Evolutionary conservation across 208 protist genomes (phyloP).

Genomic region (Acanthamoeba divionensis): DNA sequence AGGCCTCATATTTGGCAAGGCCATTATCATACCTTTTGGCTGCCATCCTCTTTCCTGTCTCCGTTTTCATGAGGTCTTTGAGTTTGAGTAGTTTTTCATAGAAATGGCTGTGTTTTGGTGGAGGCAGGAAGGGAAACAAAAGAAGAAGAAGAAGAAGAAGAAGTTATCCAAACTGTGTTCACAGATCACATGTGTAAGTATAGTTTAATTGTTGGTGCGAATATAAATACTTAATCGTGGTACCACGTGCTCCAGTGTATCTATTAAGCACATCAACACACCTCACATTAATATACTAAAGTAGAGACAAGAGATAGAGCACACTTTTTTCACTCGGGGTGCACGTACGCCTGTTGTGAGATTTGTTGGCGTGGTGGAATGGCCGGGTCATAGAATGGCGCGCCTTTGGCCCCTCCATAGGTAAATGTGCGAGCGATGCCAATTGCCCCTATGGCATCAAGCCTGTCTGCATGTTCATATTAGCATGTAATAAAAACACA

Average conservation of each 20-base stretch:
- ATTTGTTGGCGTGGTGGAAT: not conserved
- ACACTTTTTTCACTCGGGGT: too few species aligned
- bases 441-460: constrained; percentile 76
- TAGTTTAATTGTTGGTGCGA: too few species aligned
- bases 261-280: constrained; percentile 1
- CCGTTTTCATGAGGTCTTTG: constrained; percentile 78
- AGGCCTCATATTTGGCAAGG: too few species aligned
- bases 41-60: constrained; percentile 69
- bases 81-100: constrained; percentile 78
- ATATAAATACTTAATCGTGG: too few species aligned
- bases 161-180: too few species aligned
- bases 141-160: not conserved
- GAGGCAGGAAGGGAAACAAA: not conserved
- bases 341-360: too few species aligned
- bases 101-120: constrained; percentile 81
- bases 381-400: constrained; percentile 2
- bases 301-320: not conserved
- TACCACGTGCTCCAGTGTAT: not conserved
- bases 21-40: constrained; percentile 34
- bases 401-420: constrained; percentile 41
- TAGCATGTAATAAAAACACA: not conserved
- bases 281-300: not conserved
- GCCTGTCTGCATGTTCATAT: not conserved
- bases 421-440: constrained; percentile 65
- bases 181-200: too few species aligned